Base-by-base conservation (phyloP, 1,284 basidiomycete genomes). In the Rhodotorula mucilaginosa region DNA sequence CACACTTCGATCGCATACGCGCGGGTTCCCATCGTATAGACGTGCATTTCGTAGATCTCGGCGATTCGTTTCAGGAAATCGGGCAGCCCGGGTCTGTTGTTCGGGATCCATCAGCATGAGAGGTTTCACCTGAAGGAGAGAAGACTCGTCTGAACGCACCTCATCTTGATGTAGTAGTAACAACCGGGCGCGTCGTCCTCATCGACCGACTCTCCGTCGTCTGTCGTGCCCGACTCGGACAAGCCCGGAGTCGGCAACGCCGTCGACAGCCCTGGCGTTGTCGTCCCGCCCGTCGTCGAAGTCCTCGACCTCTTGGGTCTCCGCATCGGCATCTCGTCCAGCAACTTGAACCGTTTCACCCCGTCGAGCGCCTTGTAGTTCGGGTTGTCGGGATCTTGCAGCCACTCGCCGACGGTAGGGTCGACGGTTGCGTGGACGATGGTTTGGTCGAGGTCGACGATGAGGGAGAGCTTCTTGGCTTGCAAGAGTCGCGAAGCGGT, bases 401-500 rank as follows among this genome's bases (percentile, higher is more conserved):
- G 91, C 96, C 96, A 98, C 29, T 98, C 95, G 39, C 93, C 94
- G 0, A 98, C 93, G 0, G 96, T 98, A 1, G 97, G 95, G 81
- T 99, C 96, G 49, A 98, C 96, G 0, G 96, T 98, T 16, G 97
- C 96, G 80, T 99, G 96, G 15, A 99, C 93, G 79, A 99, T 94
- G 12, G 96, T 99, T 82, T 99, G 96, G 83, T 99, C 96, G 56
- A 99, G 87, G 83, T 99, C 96, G 77, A 99, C 96, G 78, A 99
- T 97, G 73, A 99, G 88, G 18, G 92, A 93, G 31, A 99, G 87
- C 79, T 90, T 93, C 69, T 89, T 87, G 21, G 88, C 84, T 63
- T 86, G 85, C 76, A 93, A 85, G 44, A 99, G 87, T 72, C 89
- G 87, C 5, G 89, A 83, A 3, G 91, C 90, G 8, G 89, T 90